A percentile compares a stretch with the other conserved stretches of the same genome.
Evolutionary conservation across 352 stramenopile genomes (phyloP).

Genomic region (Blastocystis sp.): DNA sequence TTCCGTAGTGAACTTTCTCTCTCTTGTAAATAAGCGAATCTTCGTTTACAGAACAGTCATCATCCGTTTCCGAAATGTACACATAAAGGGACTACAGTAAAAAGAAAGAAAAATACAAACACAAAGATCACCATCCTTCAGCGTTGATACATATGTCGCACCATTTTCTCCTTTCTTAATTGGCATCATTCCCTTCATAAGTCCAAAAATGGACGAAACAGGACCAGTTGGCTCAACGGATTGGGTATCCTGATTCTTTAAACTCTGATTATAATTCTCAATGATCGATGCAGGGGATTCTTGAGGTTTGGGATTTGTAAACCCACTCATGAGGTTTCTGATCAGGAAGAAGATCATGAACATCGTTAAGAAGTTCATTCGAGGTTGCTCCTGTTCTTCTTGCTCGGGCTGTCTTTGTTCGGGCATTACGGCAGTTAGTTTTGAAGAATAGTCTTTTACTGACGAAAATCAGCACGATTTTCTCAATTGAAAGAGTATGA

Average conservation of each 20-base stretch:
- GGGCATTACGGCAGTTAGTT: background rate
- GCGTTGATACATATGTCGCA: background rate
- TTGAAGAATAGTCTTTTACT: background rate
- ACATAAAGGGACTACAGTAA: slow-evolving; percentile 55
- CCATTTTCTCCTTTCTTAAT: slow-evolving; percentile 60
- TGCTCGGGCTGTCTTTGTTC: slow-evolving; percentile 37
- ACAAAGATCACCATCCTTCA: slow-evolving; percentile 48
- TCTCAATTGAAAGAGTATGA: background rate
- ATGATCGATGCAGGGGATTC: slow-evolving; percentile 41
- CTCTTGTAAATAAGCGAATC: slow-evolving; percentile 29
- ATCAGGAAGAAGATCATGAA: slow-evolving; percentile 64
- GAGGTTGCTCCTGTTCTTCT: slow-evolving; percentile 43
- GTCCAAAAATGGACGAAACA: slow-evolving; percentile 13
- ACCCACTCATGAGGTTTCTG: slow-evolving; percentile 22
- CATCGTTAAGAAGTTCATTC: slow-evolving; percentile 63
- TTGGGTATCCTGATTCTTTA: slow-evolving; percentile 5
- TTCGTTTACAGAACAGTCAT: background rate
- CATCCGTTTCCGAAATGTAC: slow-evolving; percentile 30
- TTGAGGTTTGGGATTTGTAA: background rate
- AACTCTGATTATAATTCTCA: slow-evolving; percentile 60
- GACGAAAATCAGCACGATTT: background rate
- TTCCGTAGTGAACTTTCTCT: slow-evolving; percentile 8
- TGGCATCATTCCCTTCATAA: slow-evolving; percentile 67
- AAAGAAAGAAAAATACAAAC: background rate
- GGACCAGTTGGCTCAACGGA: background rate